Base-by-base conservation (phyloP, 106 monocot genomes). In the Acorus calamus region DNA sequence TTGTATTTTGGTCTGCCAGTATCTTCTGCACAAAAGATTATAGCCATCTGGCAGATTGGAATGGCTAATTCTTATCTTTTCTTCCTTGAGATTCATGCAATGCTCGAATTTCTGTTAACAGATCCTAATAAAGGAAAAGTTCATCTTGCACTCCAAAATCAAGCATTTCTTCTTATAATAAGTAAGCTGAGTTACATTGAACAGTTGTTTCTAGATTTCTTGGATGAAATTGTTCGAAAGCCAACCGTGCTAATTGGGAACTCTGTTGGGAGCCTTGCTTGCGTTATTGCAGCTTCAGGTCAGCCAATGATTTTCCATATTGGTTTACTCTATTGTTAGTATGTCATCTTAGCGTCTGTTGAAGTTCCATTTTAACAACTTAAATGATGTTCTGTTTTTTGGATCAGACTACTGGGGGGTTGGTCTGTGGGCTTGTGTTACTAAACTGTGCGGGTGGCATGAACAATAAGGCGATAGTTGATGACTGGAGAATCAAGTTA, bases 381-480 rank as follows among this genome's bases (percentile, higher is more conserved):
- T 28, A 28, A 28, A 28, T 28, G 28, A 28, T 28, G 28, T 28
- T 28, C 28, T 28, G 28, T 28, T 28, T 28, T 28, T 28, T 28
- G 28, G 28, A 64, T 12, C 70, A 96, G 96, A 96, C 82, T 44
- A 59, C 62, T 14, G 55, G 62, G 67, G 72, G 72, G 43, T 73
- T 86, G 53, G 87, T 96, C 42, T 74, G 90, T 52, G 96, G 87
- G 44, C 76, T 96, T 64, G 96, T 87, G 61, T 80, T 96, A 41
- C 75, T 96, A 14, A 96, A 96, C 52, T 96, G 96, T 75, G 75
- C 96, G 7, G 96, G 90, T 49, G 96, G 96, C 45, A 96, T 96
- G 96, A 96, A 96, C 77, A 96, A 91, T 66, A 96, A 96, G 66
- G 96, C 91, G 6, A 83, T 96, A 50, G 91, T 91, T 6, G 94